Conservation (phyloP, 495 filamentous ascomycete species). For the Penicillium silybi region DNA sequence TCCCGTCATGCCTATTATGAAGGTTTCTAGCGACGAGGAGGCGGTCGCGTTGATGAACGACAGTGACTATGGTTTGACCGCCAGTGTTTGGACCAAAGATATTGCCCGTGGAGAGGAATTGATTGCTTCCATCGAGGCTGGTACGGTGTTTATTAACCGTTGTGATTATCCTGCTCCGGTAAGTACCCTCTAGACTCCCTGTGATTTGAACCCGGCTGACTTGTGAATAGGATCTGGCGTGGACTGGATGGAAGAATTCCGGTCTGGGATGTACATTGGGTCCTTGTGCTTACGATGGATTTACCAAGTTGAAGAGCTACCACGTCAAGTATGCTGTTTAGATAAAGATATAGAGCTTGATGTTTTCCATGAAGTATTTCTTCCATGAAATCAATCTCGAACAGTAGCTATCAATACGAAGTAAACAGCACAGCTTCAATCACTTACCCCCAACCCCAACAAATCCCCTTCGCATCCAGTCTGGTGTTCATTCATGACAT, state of each 20-base stretch:
- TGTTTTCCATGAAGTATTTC: background rate
- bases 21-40: slow-evolving; percentile 77
- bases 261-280: slow-evolving; percentile 88
- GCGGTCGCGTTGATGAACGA: slow-evolving; percentile 90
- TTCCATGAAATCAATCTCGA: background rate
- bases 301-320: slow-evolving; percentile 92
- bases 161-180: slow-evolving; percentile 91
- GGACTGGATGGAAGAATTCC: slow-evolving; percentile 97
- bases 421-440: background rate
- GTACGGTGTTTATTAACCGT: slow-evolving; percentile 95
- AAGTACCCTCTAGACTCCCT: slow-evolving; percentile 36
- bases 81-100: slow-evolving; percentile 98
- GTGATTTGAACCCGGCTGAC: slow-evolving; percentile 12
- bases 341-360: background rate
- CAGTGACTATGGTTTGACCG: slow-evolving; percentile 88
- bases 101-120: slow-evolving; percentile 69
- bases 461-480: background rate
- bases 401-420: background rate
- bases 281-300: slow-evolving; percentile 88
- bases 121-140: slow-evolving; percentile 79
- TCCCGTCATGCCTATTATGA: slow-evolving; percentile 91
- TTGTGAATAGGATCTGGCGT: slow-evolving; percentile 76
- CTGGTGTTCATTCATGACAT: background rate
- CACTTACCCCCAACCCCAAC: no score
- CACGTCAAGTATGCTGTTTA: slow-evolving; percentile 67